A percentile compares a stretch with the other conserved stretches of the same genome.
Evolutionary conservation across 768 basidiomycete species (phyloP).

Genomic region (Hericium rajendrae): DNA sequence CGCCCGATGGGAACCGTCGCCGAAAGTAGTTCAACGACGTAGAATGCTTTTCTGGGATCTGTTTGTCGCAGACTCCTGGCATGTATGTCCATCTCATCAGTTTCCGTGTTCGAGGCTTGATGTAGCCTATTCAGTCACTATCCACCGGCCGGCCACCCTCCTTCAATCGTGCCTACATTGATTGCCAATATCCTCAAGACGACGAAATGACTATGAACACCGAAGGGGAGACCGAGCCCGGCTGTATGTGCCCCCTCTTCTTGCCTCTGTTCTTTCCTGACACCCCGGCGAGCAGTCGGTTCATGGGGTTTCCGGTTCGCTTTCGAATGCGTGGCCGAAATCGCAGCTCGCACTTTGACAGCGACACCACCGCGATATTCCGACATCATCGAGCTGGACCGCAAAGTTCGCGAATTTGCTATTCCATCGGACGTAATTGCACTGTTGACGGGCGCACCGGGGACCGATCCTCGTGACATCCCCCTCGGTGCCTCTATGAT

Average conservation of each 20-base stretch:
- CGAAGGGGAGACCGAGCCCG: constrained; percentile 17
- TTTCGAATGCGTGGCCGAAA: constrained; percentile 53
- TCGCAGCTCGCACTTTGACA: constrained; percentile 49
- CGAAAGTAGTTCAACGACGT: constrained; percentile 51
- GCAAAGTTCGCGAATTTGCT: constrained; percentile 53
- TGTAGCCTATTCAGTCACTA: constrained; percentile 37
- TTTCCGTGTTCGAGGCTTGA: no score
- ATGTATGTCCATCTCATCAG: constrained; percentile 29
- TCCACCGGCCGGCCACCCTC: constrained; percentile 64
- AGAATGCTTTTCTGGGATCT: constrained; percentile 72
- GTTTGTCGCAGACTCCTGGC: constrained; percentile 63
- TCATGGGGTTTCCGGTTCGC: constrained; percentile 59
- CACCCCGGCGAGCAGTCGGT: constrained; percentile 30
- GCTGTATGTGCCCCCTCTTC: constrained; percentile 10
- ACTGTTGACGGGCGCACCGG: constrained; percentile 22
- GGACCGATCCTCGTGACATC: constrained; percentile 13
- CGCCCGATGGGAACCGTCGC: constrained; percentile 37
- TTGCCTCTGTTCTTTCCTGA: not conserved
- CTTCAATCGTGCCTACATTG: constrained; percentile 55
- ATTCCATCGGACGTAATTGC: constrained; percentile 37
- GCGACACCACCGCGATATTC: constrained; percentile 54
- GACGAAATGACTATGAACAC: constrained; percentile 17
- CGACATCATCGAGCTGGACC: constrained; percentile 38
- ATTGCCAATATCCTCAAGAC: constrained; percentile 51
- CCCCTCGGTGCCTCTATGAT: constrained; percentile 27